Evolutionary conservation across 768 basidiomycete species (phyloP).

Genomic region (Termitomyces sp.): DNA sequence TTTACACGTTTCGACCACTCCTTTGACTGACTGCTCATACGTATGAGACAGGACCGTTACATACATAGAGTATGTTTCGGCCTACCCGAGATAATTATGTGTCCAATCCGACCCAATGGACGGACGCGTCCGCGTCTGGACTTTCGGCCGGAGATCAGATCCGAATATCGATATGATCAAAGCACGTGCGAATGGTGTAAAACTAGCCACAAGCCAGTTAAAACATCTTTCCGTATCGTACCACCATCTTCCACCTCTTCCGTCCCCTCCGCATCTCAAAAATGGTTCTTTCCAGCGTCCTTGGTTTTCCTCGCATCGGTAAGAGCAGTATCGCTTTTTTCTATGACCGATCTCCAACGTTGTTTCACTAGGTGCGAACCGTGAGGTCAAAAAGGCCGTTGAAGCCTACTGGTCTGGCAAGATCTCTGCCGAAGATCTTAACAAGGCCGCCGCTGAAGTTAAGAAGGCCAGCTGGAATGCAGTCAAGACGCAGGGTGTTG

Average conservation of each 20-base stretch:
- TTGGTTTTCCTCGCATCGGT: conserved; percentile 94
- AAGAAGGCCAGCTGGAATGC: conserved; percentile 84
- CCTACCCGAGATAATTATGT: neutral
- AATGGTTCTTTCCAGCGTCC: conserved; percentile 81
- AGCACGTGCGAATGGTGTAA: conserved; percentile 32
- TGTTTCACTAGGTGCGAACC: conserved; percentile 65
- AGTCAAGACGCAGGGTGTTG: conserved; percentile 82
- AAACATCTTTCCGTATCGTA: conserved; percentile 18
- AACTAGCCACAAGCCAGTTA: conserved; percentile 21
- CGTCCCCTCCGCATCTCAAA: conserved; percentile 17
- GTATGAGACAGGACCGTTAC: neutral
- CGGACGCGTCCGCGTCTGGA: neutral
- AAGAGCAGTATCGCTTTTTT: conserved; percentile 11
- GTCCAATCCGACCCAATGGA: no score
- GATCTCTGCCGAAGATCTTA: conserved; percentile 79
- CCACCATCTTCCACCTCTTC: conserved; percentile 23
- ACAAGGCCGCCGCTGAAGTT: conserved; percentile 81
- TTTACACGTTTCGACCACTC: neutral
- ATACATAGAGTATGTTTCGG: neutral
- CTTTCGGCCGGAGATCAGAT: conserved; percentile 14
- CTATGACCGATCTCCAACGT: neutral
- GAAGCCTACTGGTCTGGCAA: conserved; percentile 99
- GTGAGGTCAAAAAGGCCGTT: conserved; percentile 96
- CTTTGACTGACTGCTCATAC: neutral
- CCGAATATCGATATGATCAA: conserved; percentile 24